Conservation (phyloP, 306 rosid species). For the Vachellia collinsii region DNA sequence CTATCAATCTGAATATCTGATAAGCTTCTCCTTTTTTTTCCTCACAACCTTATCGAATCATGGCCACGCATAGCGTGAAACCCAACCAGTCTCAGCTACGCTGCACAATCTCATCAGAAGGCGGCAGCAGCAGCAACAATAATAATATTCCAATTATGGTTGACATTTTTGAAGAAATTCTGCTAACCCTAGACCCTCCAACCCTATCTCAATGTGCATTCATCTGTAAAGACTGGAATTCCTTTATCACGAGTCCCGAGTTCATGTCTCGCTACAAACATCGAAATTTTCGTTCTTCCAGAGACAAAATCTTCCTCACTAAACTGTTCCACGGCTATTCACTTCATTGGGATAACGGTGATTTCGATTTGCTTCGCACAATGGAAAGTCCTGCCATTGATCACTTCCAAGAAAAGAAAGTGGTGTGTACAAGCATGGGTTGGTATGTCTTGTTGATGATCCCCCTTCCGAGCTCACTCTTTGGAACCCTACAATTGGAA, state of each 20-base stretch:
- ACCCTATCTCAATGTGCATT: neutral
- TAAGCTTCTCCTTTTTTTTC: too few relatives aligned
- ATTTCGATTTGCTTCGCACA: neutral
- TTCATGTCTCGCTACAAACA: neutral
- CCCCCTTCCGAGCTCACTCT: neutral
- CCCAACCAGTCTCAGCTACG: too few relatives aligned
- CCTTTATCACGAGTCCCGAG: neutral
- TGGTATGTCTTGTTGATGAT: neutral
- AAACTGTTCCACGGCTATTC: neutral
- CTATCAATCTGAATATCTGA: too few relatives aligned
- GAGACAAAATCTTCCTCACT: neutral
- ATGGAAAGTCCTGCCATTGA: neutral
- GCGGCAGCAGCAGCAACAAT: too few relatives aligned
- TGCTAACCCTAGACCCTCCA: neutral
- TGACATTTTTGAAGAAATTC: too few relatives aligned
- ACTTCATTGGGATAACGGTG: neutral
- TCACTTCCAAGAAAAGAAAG: neutral
- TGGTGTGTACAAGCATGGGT: neutral
- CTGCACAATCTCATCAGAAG: too few relatives aligned
- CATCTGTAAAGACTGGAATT: neutral
- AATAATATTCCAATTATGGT: too few relatives aligned
- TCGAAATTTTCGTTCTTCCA: neutral
- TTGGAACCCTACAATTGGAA: constrained; percentile 7
- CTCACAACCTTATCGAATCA: too few relatives aligned
- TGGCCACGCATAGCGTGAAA: too few relatives aligned